Conservation (phyloP, 257 asterid genomes). For the Rauvolfia tetraphylla region DNA sequence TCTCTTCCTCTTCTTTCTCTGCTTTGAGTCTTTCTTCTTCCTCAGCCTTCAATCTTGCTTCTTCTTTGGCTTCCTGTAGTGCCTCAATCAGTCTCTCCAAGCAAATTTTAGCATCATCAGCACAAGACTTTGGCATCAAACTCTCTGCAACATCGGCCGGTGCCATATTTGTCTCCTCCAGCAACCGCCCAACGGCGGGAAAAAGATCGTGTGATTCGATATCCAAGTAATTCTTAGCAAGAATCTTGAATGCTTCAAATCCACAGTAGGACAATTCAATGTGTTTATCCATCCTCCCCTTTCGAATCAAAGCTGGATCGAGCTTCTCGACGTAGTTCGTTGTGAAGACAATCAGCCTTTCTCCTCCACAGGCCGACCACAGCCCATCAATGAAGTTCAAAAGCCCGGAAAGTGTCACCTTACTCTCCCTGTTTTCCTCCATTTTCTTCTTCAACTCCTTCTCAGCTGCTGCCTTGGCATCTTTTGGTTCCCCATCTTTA, state of each 20-base stretch:
- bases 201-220: slow-evolving; percentile 5
- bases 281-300: slow-evolving; percentile 9
- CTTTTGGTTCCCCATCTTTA: neutral
- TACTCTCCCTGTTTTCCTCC: neutral
- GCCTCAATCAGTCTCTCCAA: slow-evolving; percentile 21
- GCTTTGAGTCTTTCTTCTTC: slow-evolving; percentile 6
- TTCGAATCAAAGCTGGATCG: slow-evolving; percentile 5
- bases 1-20: slow-evolving; percentile 8
- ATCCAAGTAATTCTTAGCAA: too few species aligned
- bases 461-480: neutral
- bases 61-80: slow-evolving; percentile 13
- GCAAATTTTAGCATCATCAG: slow-evolving; percentile 14
- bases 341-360: slow-evolving; percentile 8
- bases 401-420: too few species aligned
- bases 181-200: neutral
- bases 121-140: slow-evolving; percentile 23
- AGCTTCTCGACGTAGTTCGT: neutral
- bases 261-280: slow-evolving; percentile 1
- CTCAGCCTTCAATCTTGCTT: slow-evolving; percentile 9
- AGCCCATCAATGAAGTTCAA: too few species aligned
- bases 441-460: neutral
- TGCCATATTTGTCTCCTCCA: slow-evolving; percentile 12
- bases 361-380: neutral
- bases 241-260: neutral
- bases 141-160: slow-evolving; percentile 28